Evolutionary conservation across 1,284 basidiomycete genomes (phyloP), one percentile per base, ranked within the genome.

Genomic region (Ustilago lituana): DNA sequence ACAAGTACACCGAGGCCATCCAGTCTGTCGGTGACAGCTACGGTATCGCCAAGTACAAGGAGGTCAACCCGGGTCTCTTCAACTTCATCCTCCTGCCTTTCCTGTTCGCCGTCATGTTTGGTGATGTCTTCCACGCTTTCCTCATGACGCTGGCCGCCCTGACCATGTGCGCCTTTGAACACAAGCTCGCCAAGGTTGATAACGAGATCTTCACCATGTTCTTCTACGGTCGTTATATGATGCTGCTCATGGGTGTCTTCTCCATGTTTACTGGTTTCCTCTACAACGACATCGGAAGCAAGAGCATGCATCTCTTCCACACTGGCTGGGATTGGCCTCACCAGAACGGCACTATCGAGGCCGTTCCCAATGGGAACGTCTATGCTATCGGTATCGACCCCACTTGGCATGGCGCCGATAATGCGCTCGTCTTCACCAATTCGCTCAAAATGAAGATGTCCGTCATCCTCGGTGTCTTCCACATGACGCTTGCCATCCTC

Each of bases 381-480:
- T 98, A 99, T 85, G 88, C 91, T 2, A 93, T 99, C 76, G 96
- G 96, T 74, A 84, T 99, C 72, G 96, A 98, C 83, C 94, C 95
- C 40, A 89, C 85, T 53, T 99, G 96, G 96, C 94, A 97, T 82
- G 93, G 90, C 31, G 87, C 94, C 9, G 92, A 94, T 74, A 99
- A 98, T 82, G 86, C 86, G 1, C 87, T 99, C 59, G 89, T 98
- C 54, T 98, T 98, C 83, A 92, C 91, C 67, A 98, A 98, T 84
- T 98, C 94, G 54, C 94, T 96, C 87, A 99, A 98, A 89, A 99
- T 99, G 96, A 98, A 99, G 86, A 94, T 98, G 93, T 93, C 93
- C 15, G 91, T 99, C 81, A 89, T 98, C 52, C 85, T 98, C 58
- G 96, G 96, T 84, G 95, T 98, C 71, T 91, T 92, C 73, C 96